These are phyloP conservation scores for Penicillium sp. DNA, from an alignment of 2,329 filamentous ascomycete species.

Conservation along the genomic window DNA sequence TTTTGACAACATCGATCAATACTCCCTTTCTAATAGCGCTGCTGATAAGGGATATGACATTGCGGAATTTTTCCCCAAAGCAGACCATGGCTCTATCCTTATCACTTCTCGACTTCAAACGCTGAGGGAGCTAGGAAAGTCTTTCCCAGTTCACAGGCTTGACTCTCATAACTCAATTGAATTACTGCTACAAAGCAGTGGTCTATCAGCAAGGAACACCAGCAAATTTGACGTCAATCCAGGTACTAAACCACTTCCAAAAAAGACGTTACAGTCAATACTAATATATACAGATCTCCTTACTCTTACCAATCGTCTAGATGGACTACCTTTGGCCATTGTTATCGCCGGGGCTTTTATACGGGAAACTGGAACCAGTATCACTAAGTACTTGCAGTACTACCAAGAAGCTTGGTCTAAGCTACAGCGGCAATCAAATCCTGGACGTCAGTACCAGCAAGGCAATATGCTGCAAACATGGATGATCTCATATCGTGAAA, in stretches of 20 bases:
- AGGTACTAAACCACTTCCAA: constrained; percentile 5
- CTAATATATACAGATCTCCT: constrained; percentile 23
- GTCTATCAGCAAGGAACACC: neutral
- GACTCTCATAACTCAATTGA: constrained; percentile 6
- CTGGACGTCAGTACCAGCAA: constrained; percentile 21
- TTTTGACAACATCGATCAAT: constrained; percentile 4
- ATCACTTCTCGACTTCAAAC: constrained; percentile 40
- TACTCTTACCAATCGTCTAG: constrained; percentile 37
- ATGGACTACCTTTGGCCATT: constrained; percentile 49
- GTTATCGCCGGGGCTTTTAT: constrained; percentile 49
- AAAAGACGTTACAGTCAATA: neutral
- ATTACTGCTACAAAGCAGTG: constrained; percentile 17
- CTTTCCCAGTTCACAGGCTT: constrained; percentile 37
- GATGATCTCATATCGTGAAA: constrained; percentile 39
- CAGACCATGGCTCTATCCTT: constrained; percentile 44
- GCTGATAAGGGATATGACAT: constrained; percentile 29
- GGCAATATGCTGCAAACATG: constrained; percentile 35
- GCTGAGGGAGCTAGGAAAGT: constrained; percentile 33
- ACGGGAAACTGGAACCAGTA: constrained; percentile 35
- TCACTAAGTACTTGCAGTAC: constrained; percentile 40
- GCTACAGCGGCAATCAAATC: constrained; percentile 16
- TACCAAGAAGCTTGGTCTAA: constrained; percentile 42
- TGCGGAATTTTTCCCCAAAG: constrained; percentile 27
- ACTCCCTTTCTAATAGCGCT: constrained; percentile 7
- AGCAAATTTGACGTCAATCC: neutral